These are phyloP conservation scores for Blastobotrys robertii DNA, from an alignment of 805 yeast species.

Conservation along the genomic window DNA sequence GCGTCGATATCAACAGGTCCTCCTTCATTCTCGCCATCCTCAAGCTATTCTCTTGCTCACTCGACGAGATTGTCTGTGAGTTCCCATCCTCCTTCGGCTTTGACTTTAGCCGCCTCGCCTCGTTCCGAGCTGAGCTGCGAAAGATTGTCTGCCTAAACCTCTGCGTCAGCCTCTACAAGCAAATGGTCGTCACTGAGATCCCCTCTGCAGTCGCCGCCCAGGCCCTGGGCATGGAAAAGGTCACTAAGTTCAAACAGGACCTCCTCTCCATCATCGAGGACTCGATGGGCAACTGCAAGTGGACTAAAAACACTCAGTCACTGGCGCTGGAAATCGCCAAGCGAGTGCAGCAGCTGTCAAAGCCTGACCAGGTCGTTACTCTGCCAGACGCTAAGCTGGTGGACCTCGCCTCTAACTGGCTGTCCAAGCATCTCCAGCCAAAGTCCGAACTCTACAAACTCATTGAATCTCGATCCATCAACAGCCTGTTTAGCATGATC, in stretches of 20 bases:
- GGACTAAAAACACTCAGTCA: slow-evolving; percentile 75
- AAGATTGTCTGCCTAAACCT: slow-evolving; percentile 74
- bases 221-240: slow-evolving; percentile 19
- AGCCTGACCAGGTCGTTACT: slow-evolving; percentile 5
- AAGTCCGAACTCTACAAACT: slow-evolving; percentile 63
- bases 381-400: slow-evolving; percentile 35
- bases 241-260: slow-evolving; percentile 51
- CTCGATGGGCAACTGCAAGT: slow-evolving; percentile 77
- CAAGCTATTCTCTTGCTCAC: slow-evolving; percentile 51
- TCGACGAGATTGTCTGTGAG: slow-evolving; percentile 64
- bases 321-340: slow-evolving; percentile 60
- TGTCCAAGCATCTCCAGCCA: slow-evolving; percentile 80
- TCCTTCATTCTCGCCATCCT: slow-evolving; percentile 25
- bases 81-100: slow-evolving; percentile 79
- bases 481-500: slow-evolving; percentile 9
- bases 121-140: slow-evolving; percentile 75
- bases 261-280: slow-evolving; percentile 73
- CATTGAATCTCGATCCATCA: slow-evolving; percentile 46
- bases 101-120: slow-evolving; percentile 70
- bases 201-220: slow-evolving; percentile 19
- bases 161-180: slow-evolving; percentile 64
- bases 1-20: slow-evolving; percentile 17
- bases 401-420: slow-evolving; percentile 67
- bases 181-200: slow-evolving; percentile 34
- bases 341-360: slow-evolving; percentile 14